Evolutionary conservation across 371 early-diverging fungal genomes (phyloP).

Genomic region (Conidiobolus incongruus): DNA sequence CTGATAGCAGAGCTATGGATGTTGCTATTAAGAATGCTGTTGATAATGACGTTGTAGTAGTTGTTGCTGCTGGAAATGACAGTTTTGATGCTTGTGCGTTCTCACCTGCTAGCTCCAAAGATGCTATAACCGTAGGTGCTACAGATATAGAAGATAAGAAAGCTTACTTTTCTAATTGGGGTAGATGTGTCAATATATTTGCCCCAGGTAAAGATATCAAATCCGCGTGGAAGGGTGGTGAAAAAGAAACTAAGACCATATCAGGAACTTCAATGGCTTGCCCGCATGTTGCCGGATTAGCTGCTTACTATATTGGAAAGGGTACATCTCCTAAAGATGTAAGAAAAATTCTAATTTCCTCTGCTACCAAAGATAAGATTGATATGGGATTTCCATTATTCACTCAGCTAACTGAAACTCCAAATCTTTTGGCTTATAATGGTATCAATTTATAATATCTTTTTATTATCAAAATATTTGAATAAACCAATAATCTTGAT

Average conservation of each 20-base stretch:
- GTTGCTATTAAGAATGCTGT: not conserved
- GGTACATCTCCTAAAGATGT: too few species aligned
- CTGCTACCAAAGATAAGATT: conserved; percentile 42
- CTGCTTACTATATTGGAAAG: too few species aligned
- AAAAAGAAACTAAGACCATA: too few species aligned
- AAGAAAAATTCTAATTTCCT: conserved; percentile 40
- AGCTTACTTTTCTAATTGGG: conserved; percentile 76
- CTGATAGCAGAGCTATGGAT: too few species aligned
- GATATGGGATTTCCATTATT: too few species aligned
- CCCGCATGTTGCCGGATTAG: too few species aligned
- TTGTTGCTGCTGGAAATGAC: conserved; percentile 81
- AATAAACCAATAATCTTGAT: too few species aligned
- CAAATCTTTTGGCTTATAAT: too few species aligned
- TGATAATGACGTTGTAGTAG: conserved; percentile 8
- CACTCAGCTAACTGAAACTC: too few species aligned
- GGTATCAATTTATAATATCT: too few species aligned
- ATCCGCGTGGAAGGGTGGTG: conserved; percentile 21
- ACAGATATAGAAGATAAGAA: conserved; percentile 44
- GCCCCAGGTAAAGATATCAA: conserved; percentile 83
- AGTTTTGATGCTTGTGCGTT: conserved; percentile 52
- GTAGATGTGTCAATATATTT: conserved; percentile 81
- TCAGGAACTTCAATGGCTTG: too few species aligned
- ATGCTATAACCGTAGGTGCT: conserved; percentile 77
- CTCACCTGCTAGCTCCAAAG: conserved; percentile 57
- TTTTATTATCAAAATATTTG: too few species aligned